These are phyloP conservation scores for Phytophthora idaei DNA, from an alignment of 352 stramenopile species.

Conservation along the genomic window DNA sequence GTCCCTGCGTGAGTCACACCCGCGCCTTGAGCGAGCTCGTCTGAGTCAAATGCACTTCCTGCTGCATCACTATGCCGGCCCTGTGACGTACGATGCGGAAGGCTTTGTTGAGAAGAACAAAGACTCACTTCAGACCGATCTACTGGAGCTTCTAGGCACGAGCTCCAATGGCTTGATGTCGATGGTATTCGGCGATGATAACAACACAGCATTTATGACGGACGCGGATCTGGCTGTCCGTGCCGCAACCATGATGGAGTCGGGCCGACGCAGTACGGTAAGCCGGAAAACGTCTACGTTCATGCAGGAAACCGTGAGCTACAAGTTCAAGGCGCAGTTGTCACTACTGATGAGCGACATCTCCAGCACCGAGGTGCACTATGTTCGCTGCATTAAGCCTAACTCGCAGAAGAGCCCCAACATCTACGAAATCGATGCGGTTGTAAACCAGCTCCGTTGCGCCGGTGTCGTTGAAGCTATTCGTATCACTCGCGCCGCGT, in stretches of 20 bases:
- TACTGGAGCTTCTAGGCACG: slow-evolving; percentile 70
- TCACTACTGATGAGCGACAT: slow-evolving; percentile 88
- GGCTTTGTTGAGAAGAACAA: slow-evolving; percentile 92
- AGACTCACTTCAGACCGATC: slow-evolving; percentile 80
- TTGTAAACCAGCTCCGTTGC: slow-evolving; percentile 89
- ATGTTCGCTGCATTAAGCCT: slow-evolving; percentile 93
- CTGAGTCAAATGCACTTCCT: slow-evolving; percentile 81
- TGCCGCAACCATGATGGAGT: slow-evolving; percentile 53
- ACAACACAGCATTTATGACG: slow-evolving; percentile 58
- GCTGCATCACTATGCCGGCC: slow-evolving; percentile 82
- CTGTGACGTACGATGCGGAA: slow-evolving; percentile 81
- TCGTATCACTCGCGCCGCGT: slow-evolving; percentile 87
- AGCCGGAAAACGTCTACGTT: slow-evolving; percentile 77
- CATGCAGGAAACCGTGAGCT: slow-evolving; percentile 90
- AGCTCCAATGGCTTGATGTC: slow-evolving; percentile 80
- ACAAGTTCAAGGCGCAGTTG: slow-evolving; percentile 91
- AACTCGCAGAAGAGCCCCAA: slow-evolving; percentile 81
- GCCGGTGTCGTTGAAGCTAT: slow-evolving; percentile 92
- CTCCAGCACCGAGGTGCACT: slow-evolving; percentile 84
- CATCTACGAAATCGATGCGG: slow-evolving; percentile 84
- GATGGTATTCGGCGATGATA: slow-evolving; percentile 65
- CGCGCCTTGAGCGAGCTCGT: slow-evolving; percentile 76
- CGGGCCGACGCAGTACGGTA: slow-evolving; percentile 51
- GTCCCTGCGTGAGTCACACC: slow-evolving; percentile 81
- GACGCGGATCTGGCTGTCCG: slow-evolving; percentile 67